phyloP scores from a whole-genome alignment of 331 rosid species.

The Phaseolus coccineus region DNA sequence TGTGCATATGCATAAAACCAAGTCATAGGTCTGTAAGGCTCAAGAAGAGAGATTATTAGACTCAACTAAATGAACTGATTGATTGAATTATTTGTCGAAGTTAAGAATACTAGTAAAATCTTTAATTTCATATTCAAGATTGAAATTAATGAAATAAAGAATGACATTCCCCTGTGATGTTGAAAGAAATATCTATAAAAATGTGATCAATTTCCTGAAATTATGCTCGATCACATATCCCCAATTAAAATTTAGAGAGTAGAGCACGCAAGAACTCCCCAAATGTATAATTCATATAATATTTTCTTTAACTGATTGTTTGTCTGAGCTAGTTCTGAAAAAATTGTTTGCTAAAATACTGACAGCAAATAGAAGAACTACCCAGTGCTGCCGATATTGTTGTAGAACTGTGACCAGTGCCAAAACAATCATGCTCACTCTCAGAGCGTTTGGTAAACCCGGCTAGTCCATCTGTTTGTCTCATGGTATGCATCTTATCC shows the following conservation, averaged over 20 bases:
- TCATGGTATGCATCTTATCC: slow-evolving; percentile 78
- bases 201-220: not conserved
- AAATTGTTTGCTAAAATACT: not conserved
- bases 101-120: not conserved
- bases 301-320: not conserved
- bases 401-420: slow-evolving; percentile 98
- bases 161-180: not conserved
- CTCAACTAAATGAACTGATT: not conserved
- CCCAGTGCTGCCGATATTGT: slow-evolving; percentile 99
- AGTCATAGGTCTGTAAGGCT: not conserved
- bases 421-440: slow-evolving; percentile 90
- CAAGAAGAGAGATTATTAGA: not conserved
- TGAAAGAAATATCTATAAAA: not conserved
- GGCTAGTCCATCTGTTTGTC: slow-evolving; percentile 83
- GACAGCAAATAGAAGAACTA: slow-evolving; percentile 48
- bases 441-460: slow-evolving; percentile 90
- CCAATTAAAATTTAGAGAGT: not conserved
- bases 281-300: not conserved
- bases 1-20: not conserved
- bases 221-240: not conserved
- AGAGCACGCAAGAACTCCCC: not conserved
- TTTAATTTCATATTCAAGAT: not conserved
- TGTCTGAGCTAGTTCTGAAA: not conserved
- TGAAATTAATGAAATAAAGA: not conserved
- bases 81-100: not conserved